phyloP scores from a whole-genome alignment of 352 stramenopile genomes.

The Phytophthora pinifolia region DNA sequence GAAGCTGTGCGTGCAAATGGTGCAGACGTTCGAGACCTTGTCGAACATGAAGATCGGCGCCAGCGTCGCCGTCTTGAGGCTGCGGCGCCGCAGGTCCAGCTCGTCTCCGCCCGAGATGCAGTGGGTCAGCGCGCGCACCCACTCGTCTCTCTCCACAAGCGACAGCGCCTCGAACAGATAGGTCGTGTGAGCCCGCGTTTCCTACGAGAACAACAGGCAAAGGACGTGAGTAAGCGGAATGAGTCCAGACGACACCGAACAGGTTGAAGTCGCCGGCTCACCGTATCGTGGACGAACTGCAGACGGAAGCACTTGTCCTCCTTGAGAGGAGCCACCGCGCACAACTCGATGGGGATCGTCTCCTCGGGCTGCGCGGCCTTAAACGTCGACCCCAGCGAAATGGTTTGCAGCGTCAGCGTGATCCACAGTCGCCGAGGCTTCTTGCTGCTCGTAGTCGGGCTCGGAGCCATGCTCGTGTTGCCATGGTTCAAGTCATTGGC shows the following conservation, averaged over 20 bases:
- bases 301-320: constrained; percentile 58
- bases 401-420: constrained; percentile 71
- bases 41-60: constrained; percentile 89
- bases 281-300: constrained; percentile 38
- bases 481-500: constrained; percentile 1
- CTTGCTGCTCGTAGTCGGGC: constrained; percentile 25
- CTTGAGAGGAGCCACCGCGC: constrained; percentile 51
- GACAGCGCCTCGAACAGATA: constrained; percentile 74
- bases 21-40: constrained; percentile 86
- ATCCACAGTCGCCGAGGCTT: constrained; percentile 67
- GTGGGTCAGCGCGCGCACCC: constrained; percentile 75
- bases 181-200: constrained; percentile 34
- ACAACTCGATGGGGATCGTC: constrained; percentile 60
- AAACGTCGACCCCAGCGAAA: constrained; percentile 69
- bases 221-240: constrained; percentile 16
- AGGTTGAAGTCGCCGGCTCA: constrained; percentile 22
- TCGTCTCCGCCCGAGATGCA: constrained; percentile 64
- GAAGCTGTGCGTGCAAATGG: constrained; percentile 82
- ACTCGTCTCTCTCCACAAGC: constrained; percentile 70
- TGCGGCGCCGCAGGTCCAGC: constrained; percentile 61
- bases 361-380: constrained; percentile 70
- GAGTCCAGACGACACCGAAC: not conserved
- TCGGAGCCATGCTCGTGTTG: constrained; percentile 9
- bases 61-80: constrained; percentile 70
- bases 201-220: constrained; percentile 21